Conservation (phyloP, 257 asterid species). For the Ajuga chamaepitys region DNA sequence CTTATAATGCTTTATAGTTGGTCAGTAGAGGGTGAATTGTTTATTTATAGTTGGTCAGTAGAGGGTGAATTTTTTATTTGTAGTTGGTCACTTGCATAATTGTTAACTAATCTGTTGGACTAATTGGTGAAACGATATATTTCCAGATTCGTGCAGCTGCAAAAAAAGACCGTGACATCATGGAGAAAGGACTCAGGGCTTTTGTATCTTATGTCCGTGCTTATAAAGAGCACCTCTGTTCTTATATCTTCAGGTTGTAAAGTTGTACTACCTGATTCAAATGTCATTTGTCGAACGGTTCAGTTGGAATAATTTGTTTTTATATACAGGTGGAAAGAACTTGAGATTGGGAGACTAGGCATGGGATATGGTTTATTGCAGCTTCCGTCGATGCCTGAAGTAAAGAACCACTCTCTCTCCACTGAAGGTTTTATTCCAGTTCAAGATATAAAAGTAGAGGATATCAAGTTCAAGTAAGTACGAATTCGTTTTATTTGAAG, state of each 20-base stretch:
- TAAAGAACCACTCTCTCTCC: constrained; percentile 77
- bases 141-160: constrained; percentile 77
- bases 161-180: constrained; percentile 76
- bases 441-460: constrained; percentile 60
- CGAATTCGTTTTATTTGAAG: too few species aligned
- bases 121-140: constrained; percentile 8
- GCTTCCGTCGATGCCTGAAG: constrained; percentile 88
- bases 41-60: not conserved
- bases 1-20: not conserved
- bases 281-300: not conserved
- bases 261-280: constrained; percentile 4
- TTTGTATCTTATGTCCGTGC: constrained; percentile 92
- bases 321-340: constrained; percentile 79
- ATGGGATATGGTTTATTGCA: constrained; percentile 92
- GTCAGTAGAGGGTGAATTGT: not conserved
- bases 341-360: constrained; percentile 92
- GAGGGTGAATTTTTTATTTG: not conserved
- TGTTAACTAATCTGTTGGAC: not conserved
- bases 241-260: constrained; percentile 71
- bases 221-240: constrained; percentile 86
- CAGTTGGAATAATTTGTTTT: not conserved
- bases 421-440: constrained; percentile 64
- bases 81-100: not conserved
- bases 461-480: constrained; percentile 76
- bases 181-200: constrained; percentile 94